These are phyloP conservation scores for Trichoderma harzianum DNA, from an alignment of 2,329 filamentous ascomycete species.

Conservation along the genomic window DNA sequence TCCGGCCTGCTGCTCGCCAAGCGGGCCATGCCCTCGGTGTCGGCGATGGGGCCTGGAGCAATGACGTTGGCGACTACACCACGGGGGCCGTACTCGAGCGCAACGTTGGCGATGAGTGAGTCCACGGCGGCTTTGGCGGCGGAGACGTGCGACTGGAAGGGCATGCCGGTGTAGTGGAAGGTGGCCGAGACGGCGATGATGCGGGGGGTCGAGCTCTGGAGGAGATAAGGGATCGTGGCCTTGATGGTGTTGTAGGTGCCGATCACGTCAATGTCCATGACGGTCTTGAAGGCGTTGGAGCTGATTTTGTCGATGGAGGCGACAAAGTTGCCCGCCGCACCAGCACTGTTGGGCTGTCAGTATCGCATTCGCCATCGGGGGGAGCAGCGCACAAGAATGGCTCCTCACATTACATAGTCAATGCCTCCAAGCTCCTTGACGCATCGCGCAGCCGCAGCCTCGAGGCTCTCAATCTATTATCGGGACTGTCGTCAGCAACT, in stretches of 20 bases:
- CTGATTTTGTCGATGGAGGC: slow-evolving; percentile 78
- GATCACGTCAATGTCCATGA: slow-evolving; percentile 93
- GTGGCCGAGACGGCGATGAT: slow-evolving; percentile 89
- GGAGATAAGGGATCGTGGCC: slow-evolving; percentile 78
- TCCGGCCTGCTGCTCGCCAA: slow-evolving; percentile 43
- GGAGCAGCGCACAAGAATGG: not conserved
- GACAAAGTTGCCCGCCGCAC: slow-evolving; percentile 94
- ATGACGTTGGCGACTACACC: slow-evolving; percentile 88
- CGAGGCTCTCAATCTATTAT: slow-evolving; percentile 30
- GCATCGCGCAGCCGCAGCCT: slow-evolving; percentile 73
- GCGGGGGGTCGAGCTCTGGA: slow-evolving; percentile 71
- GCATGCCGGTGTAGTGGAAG: slow-evolving; percentile 83
- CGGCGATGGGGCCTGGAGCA: slow-evolving; percentile 78
- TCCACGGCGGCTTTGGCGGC: slow-evolving; percentile 92
- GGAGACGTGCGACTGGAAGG: slow-evolving; percentile 83
- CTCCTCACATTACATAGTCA: slow-evolving; percentile 80
- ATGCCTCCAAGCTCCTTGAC: slow-evolving; percentile 80
- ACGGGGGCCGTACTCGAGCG: slow-evolving; percentile 84
- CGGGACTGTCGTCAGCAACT: not conserved
- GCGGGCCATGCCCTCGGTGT: slow-evolving; percentile 76
- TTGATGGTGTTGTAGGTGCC: slow-evolving; percentile 95
- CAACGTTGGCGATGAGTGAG: slow-evolving; percentile 72
- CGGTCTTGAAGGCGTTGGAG: slow-evolving; percentile 87
- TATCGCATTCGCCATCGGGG: not conserved
- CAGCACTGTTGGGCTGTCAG: slow-evolving; percentile 58